Conservation (phyloP, 2,329 filamentous ascomycete genomes). For the Talaromyces albobiverticillius region DNA sequence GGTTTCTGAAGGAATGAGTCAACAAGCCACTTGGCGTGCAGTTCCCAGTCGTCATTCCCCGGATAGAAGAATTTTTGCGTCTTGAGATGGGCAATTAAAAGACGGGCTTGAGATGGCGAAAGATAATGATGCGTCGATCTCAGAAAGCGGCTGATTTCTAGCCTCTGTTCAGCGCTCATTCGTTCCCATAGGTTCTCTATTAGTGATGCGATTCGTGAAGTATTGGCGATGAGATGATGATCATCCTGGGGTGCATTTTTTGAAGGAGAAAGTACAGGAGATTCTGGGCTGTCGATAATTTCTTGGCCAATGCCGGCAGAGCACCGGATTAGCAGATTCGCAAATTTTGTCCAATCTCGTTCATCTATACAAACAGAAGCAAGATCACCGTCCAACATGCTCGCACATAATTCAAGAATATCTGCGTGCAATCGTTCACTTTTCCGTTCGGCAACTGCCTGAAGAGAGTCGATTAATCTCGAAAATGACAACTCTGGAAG, state of each 20-base stretch:
- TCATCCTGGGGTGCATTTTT: constrained; percentile 32
- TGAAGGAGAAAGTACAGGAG: constrained; percentile 18
- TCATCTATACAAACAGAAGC: constrained; percentile 28
- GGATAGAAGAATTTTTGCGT: constrained; percentile 33
- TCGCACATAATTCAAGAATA: constrained; percentile 39
- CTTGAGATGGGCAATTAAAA: constrained; percentile 34
- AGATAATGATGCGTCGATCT: constrained; percentile 34
- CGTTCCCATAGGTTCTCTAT: constrained; percentile 38
- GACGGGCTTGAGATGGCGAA: constrained; percentile 36
- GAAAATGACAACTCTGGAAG: constrained; percentile 38
- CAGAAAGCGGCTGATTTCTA: constrained; percentile 34
- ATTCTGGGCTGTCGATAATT: constrained; percentile 16
- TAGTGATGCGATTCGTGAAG: constrained; percentile 34
- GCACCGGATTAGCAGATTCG: constrained; percentile 32
- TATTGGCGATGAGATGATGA: constrained; percentile 35
- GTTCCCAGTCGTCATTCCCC: constrained; percentile 31
- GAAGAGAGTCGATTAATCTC: constrained; percentile 34
- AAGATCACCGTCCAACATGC: constrained; percentile 38
- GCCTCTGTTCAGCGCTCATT: constrained; percentile 33
- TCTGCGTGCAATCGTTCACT: constrained; percentile 39
- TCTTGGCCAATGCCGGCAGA: constrained; percentile 32
- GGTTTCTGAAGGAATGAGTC: constrained; percentile 35
- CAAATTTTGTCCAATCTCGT: constrained; percentile 32
- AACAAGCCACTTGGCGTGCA: constrained; percentile 32
- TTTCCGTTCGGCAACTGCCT: constrained; percentile 31